Conservation (phyloP, 129 eudicot genomes). For the Helianthus tuberosus region DNA sequence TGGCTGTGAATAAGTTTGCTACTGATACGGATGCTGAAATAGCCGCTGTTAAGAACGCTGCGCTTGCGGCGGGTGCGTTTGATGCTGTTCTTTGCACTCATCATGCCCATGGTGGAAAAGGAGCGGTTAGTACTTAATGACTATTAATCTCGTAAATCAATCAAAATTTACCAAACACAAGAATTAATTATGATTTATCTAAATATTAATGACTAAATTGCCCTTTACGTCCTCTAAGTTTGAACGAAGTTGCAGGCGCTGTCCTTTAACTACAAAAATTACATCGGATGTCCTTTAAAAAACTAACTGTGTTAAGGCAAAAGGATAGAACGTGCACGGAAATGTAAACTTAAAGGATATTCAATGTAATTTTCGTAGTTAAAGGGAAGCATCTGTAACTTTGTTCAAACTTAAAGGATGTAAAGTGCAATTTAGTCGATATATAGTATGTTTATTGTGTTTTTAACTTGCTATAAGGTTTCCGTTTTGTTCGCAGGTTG, state of each 20-base stretch:
- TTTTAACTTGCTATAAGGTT: background rate
- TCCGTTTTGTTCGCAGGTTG: conserved; percentile 56
- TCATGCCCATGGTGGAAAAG: conserved; percentile 99
- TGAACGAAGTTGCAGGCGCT: too few relatives aligned
- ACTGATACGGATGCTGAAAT: conserved; percentile 91
- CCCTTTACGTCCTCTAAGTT: too few relatives aligned
- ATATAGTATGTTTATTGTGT: background rate
- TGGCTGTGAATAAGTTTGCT: conserved; percentile 80
- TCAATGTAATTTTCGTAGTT: too few relatives aligned
- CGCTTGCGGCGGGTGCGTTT: conserved; percentile 88
- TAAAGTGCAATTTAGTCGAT: too few relatives aligned
- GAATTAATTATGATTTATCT: background rate
- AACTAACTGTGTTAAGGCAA: too few relatives aligned
- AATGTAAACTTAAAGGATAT: too few relatives aligned
- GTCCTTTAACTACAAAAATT: too few relatives aligned
- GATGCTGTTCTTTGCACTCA: conserved; percentile 94
- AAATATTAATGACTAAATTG: background rate
- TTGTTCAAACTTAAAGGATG: too few relatives aligned
- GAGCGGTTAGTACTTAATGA: conserved; percentile 73
- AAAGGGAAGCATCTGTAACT: too few relatives aligned
- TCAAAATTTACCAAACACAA: too few relatives aligned
- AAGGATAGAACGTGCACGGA: too few relatives aligned
- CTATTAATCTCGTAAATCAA: background rate
- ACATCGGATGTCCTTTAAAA: too few relatives aligned
- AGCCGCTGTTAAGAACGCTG: conserved; percentile 68